phyloP scores from a whole-genome alignment of 306 rosid genomes.

The Herpetospermum pedunculosum region DNA sequence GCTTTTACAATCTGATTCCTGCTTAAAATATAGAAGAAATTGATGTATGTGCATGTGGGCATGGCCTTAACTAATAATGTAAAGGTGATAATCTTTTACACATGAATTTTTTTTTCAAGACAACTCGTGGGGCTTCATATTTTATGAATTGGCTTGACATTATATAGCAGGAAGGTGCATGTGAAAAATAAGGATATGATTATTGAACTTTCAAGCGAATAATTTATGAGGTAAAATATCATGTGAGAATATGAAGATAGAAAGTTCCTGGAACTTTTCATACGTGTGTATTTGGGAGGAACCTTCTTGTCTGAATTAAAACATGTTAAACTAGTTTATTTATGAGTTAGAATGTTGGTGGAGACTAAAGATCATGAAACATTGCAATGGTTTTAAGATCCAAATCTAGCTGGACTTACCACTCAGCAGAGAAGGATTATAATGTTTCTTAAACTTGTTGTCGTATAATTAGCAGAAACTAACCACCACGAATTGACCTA shows the following conservation, averaged over 20 bases:
- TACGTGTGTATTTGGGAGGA: not conserved
- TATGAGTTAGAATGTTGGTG: constrained; percentile 19
- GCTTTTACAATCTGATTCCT: not conserved
- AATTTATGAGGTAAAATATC: not conserved
- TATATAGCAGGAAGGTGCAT: not conserved
- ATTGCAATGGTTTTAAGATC: not conserved
- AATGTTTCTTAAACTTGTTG: not conserved
- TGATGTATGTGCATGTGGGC: not conserved
- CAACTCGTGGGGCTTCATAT: constrained; percentile 4
- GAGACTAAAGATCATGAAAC: constrained; percentile 11
- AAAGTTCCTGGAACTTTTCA: not conserved
- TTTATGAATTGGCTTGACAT: not conserved
- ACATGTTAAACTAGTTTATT: not conserved
- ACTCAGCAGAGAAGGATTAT: not conserved
- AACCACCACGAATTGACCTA: not conserved
- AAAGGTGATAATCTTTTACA: not conserved
- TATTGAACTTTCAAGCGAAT: not conserved
- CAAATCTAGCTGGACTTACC: not conserved
- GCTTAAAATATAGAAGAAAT: not conserved
- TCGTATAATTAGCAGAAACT: not conserved
- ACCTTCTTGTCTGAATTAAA: not conserved
- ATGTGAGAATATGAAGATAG: not conserved
- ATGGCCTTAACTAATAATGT: not conserved
- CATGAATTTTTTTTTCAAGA: not conserved
- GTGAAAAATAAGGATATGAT: not conserved